phyloP scores from a whole-genome alignment of 805 yeast species.

The Ascoidea asiatica region DNA sequence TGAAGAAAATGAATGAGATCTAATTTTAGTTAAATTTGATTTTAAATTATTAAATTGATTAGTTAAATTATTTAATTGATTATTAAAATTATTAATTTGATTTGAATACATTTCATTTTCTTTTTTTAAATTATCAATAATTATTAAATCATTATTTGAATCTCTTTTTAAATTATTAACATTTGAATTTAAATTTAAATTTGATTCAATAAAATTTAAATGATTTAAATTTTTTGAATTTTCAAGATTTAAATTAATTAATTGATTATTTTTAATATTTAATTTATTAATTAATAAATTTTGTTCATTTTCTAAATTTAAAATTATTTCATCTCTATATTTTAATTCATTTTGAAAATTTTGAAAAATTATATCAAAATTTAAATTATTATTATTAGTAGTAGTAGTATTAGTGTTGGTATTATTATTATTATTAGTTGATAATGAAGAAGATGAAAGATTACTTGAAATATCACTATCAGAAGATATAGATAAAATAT shows the following conservation, averaged over 20 bases:
- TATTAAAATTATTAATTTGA: conserved; percentile 1
- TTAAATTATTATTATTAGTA: no score
- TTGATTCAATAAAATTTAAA: conserved; percentile 1
- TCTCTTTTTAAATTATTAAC: background rate
- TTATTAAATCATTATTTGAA: background rate
- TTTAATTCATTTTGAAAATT: background rate
- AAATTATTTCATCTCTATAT: conserved; percentile 4
- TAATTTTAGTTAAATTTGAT: background rate
- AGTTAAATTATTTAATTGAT: background rate
- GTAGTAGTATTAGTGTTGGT: no score
- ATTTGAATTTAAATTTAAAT: background rate
- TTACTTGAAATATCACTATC: background rate
- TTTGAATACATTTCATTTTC: background rate
- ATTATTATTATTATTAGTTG: background rate
- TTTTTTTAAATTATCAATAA: background rate
- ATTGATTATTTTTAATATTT: conserved; percentile 1
- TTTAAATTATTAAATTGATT: background rate
- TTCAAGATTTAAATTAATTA: background rate
- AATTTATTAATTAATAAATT: background rate
- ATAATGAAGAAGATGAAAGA: background rate
- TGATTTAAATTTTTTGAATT: conserved; percentile 1
- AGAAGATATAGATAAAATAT: no score
- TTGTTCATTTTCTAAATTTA: conserved; percentile 2
- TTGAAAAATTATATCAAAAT: no score
- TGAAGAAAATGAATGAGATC: background rate